Conservation (phyloP, 257 asterid genomes). For the Oldenlandia corymbosa region DNA sequence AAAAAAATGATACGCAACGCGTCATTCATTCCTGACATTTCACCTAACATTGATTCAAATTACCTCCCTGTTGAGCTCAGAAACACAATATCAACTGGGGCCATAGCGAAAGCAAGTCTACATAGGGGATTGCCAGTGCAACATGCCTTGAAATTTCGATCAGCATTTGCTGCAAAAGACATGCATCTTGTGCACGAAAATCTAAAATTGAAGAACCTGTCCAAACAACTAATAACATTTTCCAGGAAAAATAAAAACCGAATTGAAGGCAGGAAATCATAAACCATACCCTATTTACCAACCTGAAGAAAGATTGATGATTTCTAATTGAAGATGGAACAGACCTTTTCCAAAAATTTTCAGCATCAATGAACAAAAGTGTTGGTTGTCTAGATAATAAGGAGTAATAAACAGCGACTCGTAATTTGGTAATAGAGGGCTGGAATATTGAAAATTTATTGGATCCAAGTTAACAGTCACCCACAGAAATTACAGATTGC, state of each 20-base stretch:
- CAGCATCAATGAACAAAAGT: background rate
- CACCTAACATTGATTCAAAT: too few species aligned
- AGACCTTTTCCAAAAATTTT: background rate
- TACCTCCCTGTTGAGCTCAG: too few species aligned
- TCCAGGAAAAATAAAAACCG: background rate
- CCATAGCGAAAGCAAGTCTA: too few species aligned
- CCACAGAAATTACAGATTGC: background rate
- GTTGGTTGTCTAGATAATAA: background rate
- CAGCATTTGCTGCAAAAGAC: conserved; percentile 3
- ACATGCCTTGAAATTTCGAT: background rate
- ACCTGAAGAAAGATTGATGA: background rate
- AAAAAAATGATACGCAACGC: too few species aligned
- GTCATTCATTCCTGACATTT: too few species aligned
- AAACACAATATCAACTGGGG: too few species aligned
- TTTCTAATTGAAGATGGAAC: background rate
- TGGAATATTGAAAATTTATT: background rate
- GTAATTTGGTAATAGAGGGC: background rate
- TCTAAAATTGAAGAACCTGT: background rate
- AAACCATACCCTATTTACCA: background rate
- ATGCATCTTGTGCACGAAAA: background rate
- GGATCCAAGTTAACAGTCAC: background rate
- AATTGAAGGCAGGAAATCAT: background rate
- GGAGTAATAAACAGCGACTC: background rate
- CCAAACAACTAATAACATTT: background rate
- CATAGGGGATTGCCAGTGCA: too few species aligned